Conservation (phyloP, 2,329 filamentous ascomycete species). For the Neopestalotiopsis sp. region DNA sequence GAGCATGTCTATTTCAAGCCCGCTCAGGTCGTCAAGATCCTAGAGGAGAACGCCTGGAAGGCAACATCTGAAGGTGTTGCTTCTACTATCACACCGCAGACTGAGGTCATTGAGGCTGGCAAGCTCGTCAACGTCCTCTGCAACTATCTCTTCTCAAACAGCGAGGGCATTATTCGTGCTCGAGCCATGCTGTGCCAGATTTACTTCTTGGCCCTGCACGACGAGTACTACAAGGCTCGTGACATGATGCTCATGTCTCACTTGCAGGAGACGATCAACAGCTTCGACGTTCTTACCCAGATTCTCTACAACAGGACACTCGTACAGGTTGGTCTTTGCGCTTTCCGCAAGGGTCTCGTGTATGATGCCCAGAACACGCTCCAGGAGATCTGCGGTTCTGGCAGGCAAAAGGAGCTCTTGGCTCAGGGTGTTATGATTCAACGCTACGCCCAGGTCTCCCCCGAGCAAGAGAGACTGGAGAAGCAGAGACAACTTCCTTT, state of each 20-base stretch:
- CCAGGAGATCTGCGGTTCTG: conserved; percentile 97
- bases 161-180: conserved; percentile 93
- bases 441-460: conserved; percentile 92
- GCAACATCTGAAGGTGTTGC: conserved; percentile 71
- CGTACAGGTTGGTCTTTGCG: conserved; percentile 96
- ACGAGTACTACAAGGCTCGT: conserved; percentile 96
- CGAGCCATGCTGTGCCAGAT: conserved; percentile 98
- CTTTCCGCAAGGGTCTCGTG: conserved; percentile 94
- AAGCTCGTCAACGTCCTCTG: conserved; percentile 85
- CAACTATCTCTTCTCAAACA: conserved; percentile 93
- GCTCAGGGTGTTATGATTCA: conserved; percentile 99
- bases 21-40: conserved; percentile 86
- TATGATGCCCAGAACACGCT: conserved; percentile 98
- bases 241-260: conserved; percentile 99
- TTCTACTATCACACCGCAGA: conserved; percentile 81
- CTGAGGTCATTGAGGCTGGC: conserved; percentile 69
- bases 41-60: conserved; percentile 96
- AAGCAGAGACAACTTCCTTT: conserved; percentile 97
- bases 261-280: conserved; percentile 94
- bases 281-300: conserved; percentile 95
- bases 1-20: conserved; percentile 99
- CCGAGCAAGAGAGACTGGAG: conserved; percentile 96
- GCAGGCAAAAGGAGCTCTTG: conserved; percentile 95
- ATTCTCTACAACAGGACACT: conserved; percentile 98
- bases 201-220: conserved; percentile 96